Conservation (phyloP, 1,139 yeast species). For the Pichia kudriavzevii region DNA sequence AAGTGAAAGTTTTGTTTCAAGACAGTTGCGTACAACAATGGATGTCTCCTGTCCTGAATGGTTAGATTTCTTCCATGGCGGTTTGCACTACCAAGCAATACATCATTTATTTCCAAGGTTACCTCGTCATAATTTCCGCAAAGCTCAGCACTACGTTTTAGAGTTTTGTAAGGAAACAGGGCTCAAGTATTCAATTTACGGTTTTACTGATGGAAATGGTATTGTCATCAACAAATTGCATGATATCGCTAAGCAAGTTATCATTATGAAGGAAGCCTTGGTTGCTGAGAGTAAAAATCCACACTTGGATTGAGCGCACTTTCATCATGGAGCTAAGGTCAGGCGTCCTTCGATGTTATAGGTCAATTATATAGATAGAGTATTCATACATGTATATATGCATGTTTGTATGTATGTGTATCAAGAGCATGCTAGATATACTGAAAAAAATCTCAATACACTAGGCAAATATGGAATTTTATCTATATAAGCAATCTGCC, state of each 20-base stretch:
- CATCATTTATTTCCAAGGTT: conserved; percentile 86
- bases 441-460: too few species aligned
- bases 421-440: too few species aligned
- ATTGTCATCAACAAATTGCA: conserved; percentile 62
- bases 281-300: conserved; percentile 3
- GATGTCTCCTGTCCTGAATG: conserved; percentile 92
- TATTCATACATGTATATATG: too few species aligned
- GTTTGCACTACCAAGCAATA: conserved; percentile 84
- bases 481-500: too few species aligned
- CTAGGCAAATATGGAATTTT: too few species aligned
- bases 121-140: conserved; percentile 80
- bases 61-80: conserved; percentile 89
- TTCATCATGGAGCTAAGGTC: too few species aligned
- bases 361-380: too few species aligned
- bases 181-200: conserved; percentile 73
- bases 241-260: conserved; percentile 75
- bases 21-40: conserved; percentile 88
- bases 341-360: too few species aligned
- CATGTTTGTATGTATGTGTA: not conserved
- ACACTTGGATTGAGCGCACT: too few species aligned
- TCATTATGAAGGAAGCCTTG: conserved; percentile 62
- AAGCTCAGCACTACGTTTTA: conserved; percentile 63
- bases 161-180: conserved; percentile 76
- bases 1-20: conserved; percentile 71
- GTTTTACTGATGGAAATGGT: conserved; percentile 71